Conservation (phyloP, 495 filamentous ascomycete genomes). For the Hypoxylon trugodes region DNA sequence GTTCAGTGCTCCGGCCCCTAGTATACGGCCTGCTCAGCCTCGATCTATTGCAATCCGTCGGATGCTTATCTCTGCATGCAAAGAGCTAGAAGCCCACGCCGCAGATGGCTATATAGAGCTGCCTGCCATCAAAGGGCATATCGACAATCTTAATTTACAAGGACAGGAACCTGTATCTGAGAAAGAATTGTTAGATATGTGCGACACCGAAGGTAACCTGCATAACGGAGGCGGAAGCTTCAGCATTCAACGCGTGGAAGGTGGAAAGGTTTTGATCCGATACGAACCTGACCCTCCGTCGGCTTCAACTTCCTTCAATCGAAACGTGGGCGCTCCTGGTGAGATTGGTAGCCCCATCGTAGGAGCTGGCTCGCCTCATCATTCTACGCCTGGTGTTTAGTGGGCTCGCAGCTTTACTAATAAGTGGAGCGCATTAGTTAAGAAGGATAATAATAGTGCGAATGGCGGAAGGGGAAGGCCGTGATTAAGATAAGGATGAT, state of each 20-base stretch:
- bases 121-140: slow-evolving; percentile 68
- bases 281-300: slow-evolving; percentile 42
- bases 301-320: slow-evolving; percentile 31
- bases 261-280: slow-evolving; percentile 60
- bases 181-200: slow-evolving; percentile 84
- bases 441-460: too few species aligned
- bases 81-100: slow-evolving; percentile 50
- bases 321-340: slow-evolving; percentile 60
- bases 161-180: slow-evolving; percentile 67
- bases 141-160: slow-evolving; percentile 65
- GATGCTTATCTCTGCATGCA: slow-evolving; percentile 59
- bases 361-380: slow-evolving; percentile 50
- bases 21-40: slow-evolving; percentile 48
- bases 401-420: too few species aligned
- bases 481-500: background rate
- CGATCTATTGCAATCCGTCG: slow-evolving; percentile 56
- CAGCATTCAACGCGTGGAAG: slow-evolving; percentile 63
- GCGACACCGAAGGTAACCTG: slow-evolving; percentile 86
- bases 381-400: slow-evolving; percentile 10
- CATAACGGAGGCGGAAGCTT: slow-evolving; percentile 92
- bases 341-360: slow-evolving; percentile 64
- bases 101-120: slow-evolving; percentile 70
- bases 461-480: background rate
- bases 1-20: slow-evolving; percentile 38
- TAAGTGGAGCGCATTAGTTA: too few species aligned